Evolutionary conservation across 345 rosid species (phyloP), one percentile per base, ranked within the genome.

Genomic region (Rhodamnia argentea): DNA sequence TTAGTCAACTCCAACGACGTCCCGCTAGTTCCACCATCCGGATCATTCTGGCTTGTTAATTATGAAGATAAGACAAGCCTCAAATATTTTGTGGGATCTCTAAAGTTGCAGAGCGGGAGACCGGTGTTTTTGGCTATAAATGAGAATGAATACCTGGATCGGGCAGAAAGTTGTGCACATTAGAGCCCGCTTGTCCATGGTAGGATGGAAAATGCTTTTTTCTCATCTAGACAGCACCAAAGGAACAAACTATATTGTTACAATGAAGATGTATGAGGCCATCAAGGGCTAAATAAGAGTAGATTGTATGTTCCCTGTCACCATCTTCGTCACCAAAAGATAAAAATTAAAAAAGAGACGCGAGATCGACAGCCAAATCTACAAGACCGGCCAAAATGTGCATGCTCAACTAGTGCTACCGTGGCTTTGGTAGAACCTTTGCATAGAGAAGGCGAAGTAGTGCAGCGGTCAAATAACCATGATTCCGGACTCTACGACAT

Each of bases 381-480:
- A 82, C 55, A 24, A 16, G 83, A 82, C 50, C 3, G 6, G 55
- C 53, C 83, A 82, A 62, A 62, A 62, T 37, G 75, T 29, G 42
- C 75, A 29, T 29, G 22, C 42, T 62, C 42, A 1, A 62, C 75
- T 3, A 62, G 42, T 62, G 75, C 75, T 6, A 20, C 42, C 75
- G 5, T 62, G 22, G 42, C 75, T 62, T 2, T 20, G 1, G 42
- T 54, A 9, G 52, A 81, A 47, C 83, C 54, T 42, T 24, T 12
- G 54, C 22, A 23, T 16, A 47, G 12, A 82, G 83, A 82, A 52
- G 83, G 52, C 11, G 2, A 44, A 24, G 11, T 10, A 81, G 29
- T 32, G 0, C 0, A 14, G 54, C 20, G 0, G 26, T 44, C 0
- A 12, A 47, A 81, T 3, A 81, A 81, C 27, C 24, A 81, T 4